Evolutionary conservation across 108 stramenopile genomes (phyloP), one percentile per base, ranked within the genome.

Genomic region (Pseudonitzschia pungens): DNA sequence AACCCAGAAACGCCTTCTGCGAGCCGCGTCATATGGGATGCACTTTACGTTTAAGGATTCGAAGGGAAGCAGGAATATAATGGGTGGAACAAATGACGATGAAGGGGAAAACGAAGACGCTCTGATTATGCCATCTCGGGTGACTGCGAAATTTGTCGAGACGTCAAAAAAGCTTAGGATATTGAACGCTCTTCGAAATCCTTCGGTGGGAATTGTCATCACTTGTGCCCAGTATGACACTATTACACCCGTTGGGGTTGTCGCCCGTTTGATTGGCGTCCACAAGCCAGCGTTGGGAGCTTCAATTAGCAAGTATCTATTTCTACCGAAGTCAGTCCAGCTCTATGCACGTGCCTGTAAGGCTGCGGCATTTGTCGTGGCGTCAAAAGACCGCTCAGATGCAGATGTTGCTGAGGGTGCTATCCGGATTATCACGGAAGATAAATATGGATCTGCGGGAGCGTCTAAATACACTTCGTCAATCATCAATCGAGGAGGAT

Each of bases 1-100:
- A 16, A 83, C 83, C 29, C 97, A 98, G 79, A 92, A 96, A 70
- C 73, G 87, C n/a, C 83, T 97, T 68, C 81, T 98, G 64, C 75
- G 92, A 15, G 97, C 97, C 14, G 97, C 96, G 31, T 91, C 91
- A 15, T 96, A 94, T 71, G 97, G 96, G 5, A 94, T 97, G 83
- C 92, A 95, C 59, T 97, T 98, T 76, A 72, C 86, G 16, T 88
- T 85, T 68, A 89, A 86, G 41, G 85, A 72, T 16, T 60, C 73
- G 63, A 65, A 60, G 21, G 60, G 78, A 32, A 60, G 33, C 14
- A 60, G 70, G 50, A 73, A 45, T 54, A 81, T 84, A 8, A 73
- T 87, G 78, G 87, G 87, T 36, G 84, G 84, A 22, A 71, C 62
- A 7, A 16, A 27, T 32, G 20, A 36, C 2, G 32, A 62, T 26